phyloP scores from a whole-genome alignment of 257 asterid genomes.

The Scutellaria baicalensis region DNA sequence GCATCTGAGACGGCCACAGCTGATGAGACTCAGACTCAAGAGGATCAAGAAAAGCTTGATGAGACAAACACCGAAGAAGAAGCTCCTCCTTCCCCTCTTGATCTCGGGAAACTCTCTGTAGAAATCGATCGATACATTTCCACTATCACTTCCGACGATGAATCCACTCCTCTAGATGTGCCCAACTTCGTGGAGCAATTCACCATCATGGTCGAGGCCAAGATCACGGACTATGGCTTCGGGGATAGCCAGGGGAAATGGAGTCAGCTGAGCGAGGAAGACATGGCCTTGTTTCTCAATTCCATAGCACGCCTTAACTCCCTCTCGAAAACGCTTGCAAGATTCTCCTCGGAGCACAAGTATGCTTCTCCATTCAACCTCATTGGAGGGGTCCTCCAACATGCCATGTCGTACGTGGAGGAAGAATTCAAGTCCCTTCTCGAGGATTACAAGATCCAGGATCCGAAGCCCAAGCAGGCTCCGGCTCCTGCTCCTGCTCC shows the following conservation, averaged over 20 bases:
- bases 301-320: conserved; percentile 37
- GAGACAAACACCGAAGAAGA: conserved; percentile 12
- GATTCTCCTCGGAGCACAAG: conserved; percentile 44
- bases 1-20: neutral
- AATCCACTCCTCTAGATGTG: conserved; percentile 33
- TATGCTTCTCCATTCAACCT: conserved; percentile 58
- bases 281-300: conserved; percentile 37
- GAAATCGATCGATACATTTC: conserved; percentile 59
- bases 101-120: conserved; percentile 54
- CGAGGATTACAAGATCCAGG: conserved; percentile 37
- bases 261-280: conserved; percentile 37
- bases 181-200: conserved; percentile 68
- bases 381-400: conserved; percentile 57
- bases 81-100: conserved; percentile 54
- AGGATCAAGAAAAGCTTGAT: conserved; percentile 7
- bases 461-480: conserved; percentile 11
- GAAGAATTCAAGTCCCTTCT: conserved; percentile 64
- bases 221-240: conserved; percentile 49
- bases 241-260: conserved; percentile 37
- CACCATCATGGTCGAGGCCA: conserved; percentile 55
- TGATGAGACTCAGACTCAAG: neutral
- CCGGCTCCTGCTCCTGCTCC: too few species aligned
- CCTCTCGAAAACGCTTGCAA: conserved; percentile 25
- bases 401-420: conserved; percentile 61
- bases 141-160: conserved; percentile 18